Evolutionary conservation across 1,284 basidiomycete species (phyloP).

Genomic region (Amylostereum chailletii): DNA sequence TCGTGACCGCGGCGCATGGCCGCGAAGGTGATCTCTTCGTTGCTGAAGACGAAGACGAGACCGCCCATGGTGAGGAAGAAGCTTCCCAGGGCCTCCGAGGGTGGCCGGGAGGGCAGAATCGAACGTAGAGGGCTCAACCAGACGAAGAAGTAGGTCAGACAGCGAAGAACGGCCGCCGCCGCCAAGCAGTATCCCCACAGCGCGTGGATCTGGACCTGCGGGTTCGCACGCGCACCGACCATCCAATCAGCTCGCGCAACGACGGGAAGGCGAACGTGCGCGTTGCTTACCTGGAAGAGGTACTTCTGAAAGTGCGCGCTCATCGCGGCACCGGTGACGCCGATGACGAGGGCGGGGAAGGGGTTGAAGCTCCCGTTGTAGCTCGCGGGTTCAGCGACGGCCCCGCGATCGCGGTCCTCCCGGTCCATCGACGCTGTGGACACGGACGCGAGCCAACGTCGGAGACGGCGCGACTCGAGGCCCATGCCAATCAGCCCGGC

Average conservation of each 20-base stretch:
- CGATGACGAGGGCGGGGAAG: constrained; percentile 89
- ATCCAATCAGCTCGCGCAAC: no score
- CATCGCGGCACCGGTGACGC: constrained; percentile 92
- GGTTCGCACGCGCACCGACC: constrained; percentile 1
- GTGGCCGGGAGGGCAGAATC: constrained; percentile 84
- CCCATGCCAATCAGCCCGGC: constrained; percentile 87
- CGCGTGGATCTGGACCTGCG: constrained; percentile 76
- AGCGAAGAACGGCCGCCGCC: constrained; percentile 70
- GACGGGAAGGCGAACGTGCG: neutral
- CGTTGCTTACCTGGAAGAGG: constrained; percentile 58
- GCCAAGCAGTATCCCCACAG: constrained; percentile 93
- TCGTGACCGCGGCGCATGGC: constrained; percentile 89
- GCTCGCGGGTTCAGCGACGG: constrained; percentile 54
- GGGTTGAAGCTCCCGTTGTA: constrained; percentile 87
- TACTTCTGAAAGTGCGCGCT: constrained; percentile 91
- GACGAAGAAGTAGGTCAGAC: constrained; percentile 90
- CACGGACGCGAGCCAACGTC: constrained; percentile 60
- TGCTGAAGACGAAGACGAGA: constrained; percentile 85
- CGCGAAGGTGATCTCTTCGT: constrained; percentile 85
- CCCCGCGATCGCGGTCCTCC: constrained; percentile 27
- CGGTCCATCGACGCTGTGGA: constrained; percentile 36
- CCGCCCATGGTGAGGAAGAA: constrained; percentile 88
- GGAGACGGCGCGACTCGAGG: constrained; percentile 72
- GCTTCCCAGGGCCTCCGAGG: constrained; percentile 84
- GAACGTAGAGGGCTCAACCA: constrained; percentile 76